Percentiles rank a stretch among this genome's conserved stretches.
Evolutionary conservation across 768 basidiomycete genomes (phyloP).

Genomic region (Naematelia encephala): DNA sequence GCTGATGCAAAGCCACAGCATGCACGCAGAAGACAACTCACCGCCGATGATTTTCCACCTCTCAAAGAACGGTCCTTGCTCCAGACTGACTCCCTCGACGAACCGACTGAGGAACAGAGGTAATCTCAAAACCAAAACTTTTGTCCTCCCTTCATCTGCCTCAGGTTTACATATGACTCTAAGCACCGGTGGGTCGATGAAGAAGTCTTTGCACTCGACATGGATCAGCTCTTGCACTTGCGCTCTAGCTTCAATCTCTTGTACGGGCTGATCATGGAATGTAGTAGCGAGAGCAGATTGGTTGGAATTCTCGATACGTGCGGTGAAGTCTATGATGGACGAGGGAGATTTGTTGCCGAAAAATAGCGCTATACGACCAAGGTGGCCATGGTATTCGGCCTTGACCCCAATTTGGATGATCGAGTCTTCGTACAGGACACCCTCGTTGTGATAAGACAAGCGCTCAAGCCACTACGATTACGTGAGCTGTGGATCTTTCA

Average conservation of each 20-base stretch:
- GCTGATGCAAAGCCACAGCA: neutral
- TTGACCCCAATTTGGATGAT: slow-evolving; percentile 95
- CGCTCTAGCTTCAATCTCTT: slow-evolving; percentile 70
- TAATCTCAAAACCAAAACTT: slow-evolving; percentile 66
- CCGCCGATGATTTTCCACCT: slow-evolving; percentile 95
- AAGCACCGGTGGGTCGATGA: slow-evolving; percentile 64
- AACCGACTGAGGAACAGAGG: slow-evolving; percentile 89
- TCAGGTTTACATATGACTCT: slow-evolving; percentile 73
- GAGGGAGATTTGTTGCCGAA: slow-evolving; percentile 91
- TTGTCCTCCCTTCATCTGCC: neutral
- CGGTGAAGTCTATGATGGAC: slow-evolving; percentile 86
- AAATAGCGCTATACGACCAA: slow-evolving; percentile 90
- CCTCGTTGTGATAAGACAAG: slow-evolving; percentile 72
- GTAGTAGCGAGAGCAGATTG: slow-evolving; percentile 72
- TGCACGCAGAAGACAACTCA: slow-evolving; percentile 21
- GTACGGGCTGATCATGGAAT: slow-evolving; percentile 87
- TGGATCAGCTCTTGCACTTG: slow-evolving; percentile 92
- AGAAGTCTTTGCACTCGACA: slow-evolving; percentile 88
- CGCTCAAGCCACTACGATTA: slow-evolving; percentile 68
- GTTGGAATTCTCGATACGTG: slow-evolving; percentile 67
- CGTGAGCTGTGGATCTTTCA: neutral
- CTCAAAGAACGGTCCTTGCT: slow-evolving; percentile 85
- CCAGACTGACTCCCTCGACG: slow-evolving; percentile 85
- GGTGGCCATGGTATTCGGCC: slow-evolving; percentile 89
- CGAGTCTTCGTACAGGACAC: slow-evolving; percentile 90